Evolutionary conservation across 352 stramenopile species (phyloP), one percentile per base, ranked within the genome.

Genomic region (Globisporangium sylvaticum): DNA sequence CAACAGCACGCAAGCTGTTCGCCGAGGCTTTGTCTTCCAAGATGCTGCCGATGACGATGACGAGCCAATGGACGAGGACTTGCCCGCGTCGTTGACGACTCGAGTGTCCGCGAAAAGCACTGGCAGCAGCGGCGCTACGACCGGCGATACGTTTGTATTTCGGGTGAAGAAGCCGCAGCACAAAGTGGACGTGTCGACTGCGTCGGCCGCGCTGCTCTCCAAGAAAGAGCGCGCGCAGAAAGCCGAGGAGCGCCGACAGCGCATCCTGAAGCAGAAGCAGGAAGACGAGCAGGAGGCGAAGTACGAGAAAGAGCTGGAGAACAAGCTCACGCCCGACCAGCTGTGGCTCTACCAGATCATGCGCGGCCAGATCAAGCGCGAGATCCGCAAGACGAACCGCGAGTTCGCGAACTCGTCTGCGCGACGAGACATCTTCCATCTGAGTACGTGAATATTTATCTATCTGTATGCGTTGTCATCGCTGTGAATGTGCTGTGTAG

Each of bases 331-430:
- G 14, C 42, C 65, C 15, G 83, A 92, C 62, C 83, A 91, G 64
- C 61, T 83, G 55, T 74, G 68, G 61, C 72, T 91, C 37, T 90
- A 85, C 69, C 77, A 81, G 48, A 82, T 86, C 50, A 74, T 90
- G 58, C 79, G 79, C 56, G 72, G 72, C 24, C 80, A 89, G 32
- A 72, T 83, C 12, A 83, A 86, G 72, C 79, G 79, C 32, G 82
- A 90, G 64, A 69, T 92, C 32, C 80, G 80, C 34, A 90, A 87
- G 58, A 83, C 83, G 27, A 84, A 80, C 54, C 84, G 82, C 50
- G 81, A 92, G 60, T 92, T 90, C 56, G 75, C 83, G 22, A 83
- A 58, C 3, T 92, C 81, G 15, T 72, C 74, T 6, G 82, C 80
- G 6, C 77, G 82, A 0, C 66, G 67, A 31, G 84, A 92, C 63